phyloP scores from a whole-genome alignment of 441 rosid genomes.

The Geranium incanum region DNA sequence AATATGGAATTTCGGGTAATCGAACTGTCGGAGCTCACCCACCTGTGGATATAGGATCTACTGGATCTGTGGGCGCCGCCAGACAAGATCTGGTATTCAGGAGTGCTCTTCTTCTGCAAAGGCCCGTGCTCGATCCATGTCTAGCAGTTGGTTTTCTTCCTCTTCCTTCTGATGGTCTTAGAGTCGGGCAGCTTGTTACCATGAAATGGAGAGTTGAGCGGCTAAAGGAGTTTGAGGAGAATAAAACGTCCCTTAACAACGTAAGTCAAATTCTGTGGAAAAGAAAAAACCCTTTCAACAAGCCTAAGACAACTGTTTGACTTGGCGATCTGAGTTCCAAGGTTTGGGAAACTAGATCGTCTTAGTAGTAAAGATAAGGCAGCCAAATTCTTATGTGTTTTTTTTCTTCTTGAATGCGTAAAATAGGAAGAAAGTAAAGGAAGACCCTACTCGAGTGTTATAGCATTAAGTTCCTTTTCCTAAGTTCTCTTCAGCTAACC shows the following conservation, averaged over 20 bases:
- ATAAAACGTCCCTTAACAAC: conserved; percentile 27
- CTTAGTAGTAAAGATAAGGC: too few species aligned
- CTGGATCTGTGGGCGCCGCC: conserved; percentile 28
- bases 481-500: background rate
- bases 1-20: conserved; percentile 67
- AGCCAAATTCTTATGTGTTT: too few species aligned
- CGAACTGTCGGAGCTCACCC: conserved; percentile 80
- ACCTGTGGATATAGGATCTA: conserved; percentile 41
- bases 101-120: conserved; percentile 70
- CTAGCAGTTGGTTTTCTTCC: conserved; percentile 91
- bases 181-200: conserved; percentile 81
- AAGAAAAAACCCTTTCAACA: too few species aligned
- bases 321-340: background rate
- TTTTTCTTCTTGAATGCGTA: background rate
- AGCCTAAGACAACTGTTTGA: background rate
- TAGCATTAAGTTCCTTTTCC: background rate
- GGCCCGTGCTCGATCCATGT: conserved; percentile 89
- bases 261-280: too few species aligned
- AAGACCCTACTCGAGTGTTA: background rate
- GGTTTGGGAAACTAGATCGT: background rate
- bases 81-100: conserved; percentile 62
- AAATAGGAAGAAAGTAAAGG: background rate
- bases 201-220: conserved; percentile 93
- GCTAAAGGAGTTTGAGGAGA: conserved; percentile 54
- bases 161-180: conserved; percentile 68